Conservation (phyloP, 116 monocot species). For the Phalaenopsis hybrid region DNA sequence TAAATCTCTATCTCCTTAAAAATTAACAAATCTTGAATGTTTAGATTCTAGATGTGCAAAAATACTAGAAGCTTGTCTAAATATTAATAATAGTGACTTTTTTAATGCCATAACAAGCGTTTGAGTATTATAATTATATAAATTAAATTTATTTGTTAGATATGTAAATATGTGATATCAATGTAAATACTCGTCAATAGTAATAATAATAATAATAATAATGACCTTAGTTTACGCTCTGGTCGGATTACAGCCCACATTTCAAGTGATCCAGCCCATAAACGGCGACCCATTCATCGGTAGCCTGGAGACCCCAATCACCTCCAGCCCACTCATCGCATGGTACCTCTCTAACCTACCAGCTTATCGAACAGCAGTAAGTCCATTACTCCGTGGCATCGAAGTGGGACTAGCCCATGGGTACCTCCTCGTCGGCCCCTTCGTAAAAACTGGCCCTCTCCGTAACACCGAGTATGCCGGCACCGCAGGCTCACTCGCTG, state of each 20-base stretch:
- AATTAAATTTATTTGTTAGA: too few relatives aligned
- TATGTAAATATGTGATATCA: too few relatives aligned
- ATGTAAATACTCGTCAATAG: too few relatives aligned
- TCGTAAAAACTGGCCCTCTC: conserved; percentile 85
- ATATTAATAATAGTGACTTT: too few relatives aligned
- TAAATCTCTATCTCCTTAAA: too few relatives aligned
- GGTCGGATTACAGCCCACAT: conserved; percentile 50
- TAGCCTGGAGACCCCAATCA: conserved; percentile 82
- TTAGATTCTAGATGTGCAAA: too few relatives aligned
- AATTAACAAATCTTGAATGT: too few relatives aligned
- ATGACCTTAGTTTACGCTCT: too few relatives aligned
- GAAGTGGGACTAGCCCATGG: conserved; percentile 97
- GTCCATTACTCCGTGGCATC: conserved; percentile 87
- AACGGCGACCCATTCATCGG: conserved; percentile 98
- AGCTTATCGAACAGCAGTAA: conserved; percentile 88
- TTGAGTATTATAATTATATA: too few relatives aligned
- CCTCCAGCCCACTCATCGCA: conserved; percentile 79
- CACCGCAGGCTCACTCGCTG: conserved; percentile 76
- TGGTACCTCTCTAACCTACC: conserved; percentile 99
- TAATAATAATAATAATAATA: too few relatives aligned
- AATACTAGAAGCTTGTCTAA: too few relatives aligned
- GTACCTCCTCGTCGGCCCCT: conserved; percentile 89
- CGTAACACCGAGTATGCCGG: conserved; percentile 80
- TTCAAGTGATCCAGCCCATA: conserved; percentile 86
- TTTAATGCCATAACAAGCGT: too few relatives aligned